A percentile compares a stretch with the other conserved stretches of the same genome.
Evolutionary conservation across 2,329 filamentous ascomycete genomes (phyloP).

Genomic region (Talaromyces sp.): DNA sequence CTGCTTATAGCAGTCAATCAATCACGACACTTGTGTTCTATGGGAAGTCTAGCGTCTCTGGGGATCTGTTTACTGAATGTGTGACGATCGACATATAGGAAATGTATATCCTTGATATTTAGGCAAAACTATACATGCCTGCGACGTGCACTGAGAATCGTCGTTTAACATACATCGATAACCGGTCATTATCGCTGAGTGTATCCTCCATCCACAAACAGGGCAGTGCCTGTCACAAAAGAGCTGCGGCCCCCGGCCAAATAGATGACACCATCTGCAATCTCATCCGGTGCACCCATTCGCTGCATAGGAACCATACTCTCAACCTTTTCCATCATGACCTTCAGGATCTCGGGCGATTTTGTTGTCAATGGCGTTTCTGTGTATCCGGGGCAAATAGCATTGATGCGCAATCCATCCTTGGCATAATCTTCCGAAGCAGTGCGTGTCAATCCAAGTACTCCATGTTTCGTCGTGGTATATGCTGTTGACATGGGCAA

Average conservation of each 20-base stretch:
- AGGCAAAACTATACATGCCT: no score
- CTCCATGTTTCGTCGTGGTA: constrained; percentile 36
- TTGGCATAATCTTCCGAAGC: constrained; percentile 40
- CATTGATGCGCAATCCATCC: constrained; percentile 55
- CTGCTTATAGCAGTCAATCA: constrained; percentile 19
- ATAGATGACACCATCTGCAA: constrained; percentile 54
- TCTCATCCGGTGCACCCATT: constrained; percentile 58
- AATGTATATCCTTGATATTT: no score
- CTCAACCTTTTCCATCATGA: constrained; percentile 15
- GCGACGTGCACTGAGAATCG: no score
- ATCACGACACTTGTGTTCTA: constrained; percentile 16
- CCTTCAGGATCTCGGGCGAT: constrained; percentile 19
- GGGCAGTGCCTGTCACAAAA: background rate
- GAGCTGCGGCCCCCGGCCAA: constrained; percentile 12
- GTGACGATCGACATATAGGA: background rate
- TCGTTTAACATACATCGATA: no score
- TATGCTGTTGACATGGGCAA: constrained; percentile 30
- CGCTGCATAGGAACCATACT: constrained; percentile 63
- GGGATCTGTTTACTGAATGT: constrained; percentile 12
- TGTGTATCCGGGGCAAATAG: constrained; percentile 78
- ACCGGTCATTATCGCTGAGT: no score
- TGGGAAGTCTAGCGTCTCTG: constrained; percentile 11
- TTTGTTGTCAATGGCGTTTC: constrained; percentile 57
- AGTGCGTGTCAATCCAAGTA: constrained; percentile 39
- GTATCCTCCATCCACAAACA: no score